Base-by-base conservation (phyloP, 2,329 filamentous ascomycete genomes). In the Neonectria sp. region DNA sequence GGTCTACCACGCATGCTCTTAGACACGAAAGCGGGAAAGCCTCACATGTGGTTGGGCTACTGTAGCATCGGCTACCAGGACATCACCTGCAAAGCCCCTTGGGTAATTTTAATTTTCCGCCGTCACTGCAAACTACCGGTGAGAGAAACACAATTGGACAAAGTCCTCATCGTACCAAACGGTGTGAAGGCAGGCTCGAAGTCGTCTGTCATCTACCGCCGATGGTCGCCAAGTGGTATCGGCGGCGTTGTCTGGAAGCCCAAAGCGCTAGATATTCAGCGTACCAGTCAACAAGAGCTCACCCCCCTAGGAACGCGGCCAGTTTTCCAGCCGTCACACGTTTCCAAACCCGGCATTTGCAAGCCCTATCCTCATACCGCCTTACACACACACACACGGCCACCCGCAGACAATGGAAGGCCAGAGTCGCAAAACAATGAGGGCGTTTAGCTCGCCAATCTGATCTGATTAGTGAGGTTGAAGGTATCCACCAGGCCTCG, bases 391-490 rank as follows among this genome's bases (percentile, higher is more conserved):
- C 24, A 25, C n/a, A 24, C 51, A 56, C 13, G 37, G 49, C n/a
- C n/a, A 53, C 49, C 29, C 55, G 60, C 48, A 57, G 59, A 60
- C 24, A 62, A 56, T 31, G 29, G 46, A 29, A 45, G 35, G 17
- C 31, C 13, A 35, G 31, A 35, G 31, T 53, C 56, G 33, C 55
- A 49, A 66, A 67, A 65, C 27, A 65, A 53, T 25, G 57, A 48
- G 52, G 72, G 73, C 75, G 73, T 75, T 66, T 76, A 74, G 65
- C 71, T 71, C 68, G 71, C 74, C 73, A 76, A 76, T 76, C 66
- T 72, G 43, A 64, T 66, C 60, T 49, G 37, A 56, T 69, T 58
- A 46, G 25, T 43, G 59, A 68, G 58, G 60, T 40, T 43, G 59
- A 53, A 55, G 8, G 48, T 55, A 59, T 62, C 65, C 60, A 67